Base-by-base conservation (phyloP, 2,329 filamentous ascomycete genomes). In the Endoconidiophora polonica region DNA sequence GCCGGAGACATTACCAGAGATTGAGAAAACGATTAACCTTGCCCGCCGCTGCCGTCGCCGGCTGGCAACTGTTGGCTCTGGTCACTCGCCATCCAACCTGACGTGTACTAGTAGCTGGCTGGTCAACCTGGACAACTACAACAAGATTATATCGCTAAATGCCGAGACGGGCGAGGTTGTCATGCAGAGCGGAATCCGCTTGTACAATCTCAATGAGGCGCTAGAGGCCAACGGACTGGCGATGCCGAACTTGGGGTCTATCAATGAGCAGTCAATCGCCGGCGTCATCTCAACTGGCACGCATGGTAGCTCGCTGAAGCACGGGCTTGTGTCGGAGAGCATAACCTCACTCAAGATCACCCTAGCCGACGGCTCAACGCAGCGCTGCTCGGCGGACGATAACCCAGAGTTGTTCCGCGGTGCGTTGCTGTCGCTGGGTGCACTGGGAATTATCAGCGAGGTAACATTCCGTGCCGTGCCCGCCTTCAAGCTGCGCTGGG, bases 81-180 rank as follows among this genome's bases (percentile, higher is more conserved):
- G 81, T 50, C 90, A 98, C 68, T 95, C 88, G 49, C 91, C 90
- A 5, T 93, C 83, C 56, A 83, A 90, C 60, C 68, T 98, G 41
- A 96, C 90, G 3, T 94, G 86, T 66, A 94, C 88, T 4, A 91
- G 85, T 14, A 85, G 83, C 55, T 96, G 91, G 91, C 79, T 95
- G 61, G 71, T 96, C 57, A 96, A 95, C 63, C 76, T 98, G 54
- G 91, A 98, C 68, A 73, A 83, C 56, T 86, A 85, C 66, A 78
- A 77, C 60, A 70, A 74, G 49, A 74, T 96, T 26, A 61, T 94
- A 46, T 73, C 77, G 5, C 71, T 93, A 45, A 79, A 94, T 60
- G 66, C 64, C 47, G 69, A 75, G 38, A 79, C 72, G 9, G 75
- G 79, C 47, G 65, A 83, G 5, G 76, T 94, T 48, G 77, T 79